phyloP scores from a whole-genome alignment of 495 filamentous ascomycete genomes.

The Geoglossum glabrum region DNA sequence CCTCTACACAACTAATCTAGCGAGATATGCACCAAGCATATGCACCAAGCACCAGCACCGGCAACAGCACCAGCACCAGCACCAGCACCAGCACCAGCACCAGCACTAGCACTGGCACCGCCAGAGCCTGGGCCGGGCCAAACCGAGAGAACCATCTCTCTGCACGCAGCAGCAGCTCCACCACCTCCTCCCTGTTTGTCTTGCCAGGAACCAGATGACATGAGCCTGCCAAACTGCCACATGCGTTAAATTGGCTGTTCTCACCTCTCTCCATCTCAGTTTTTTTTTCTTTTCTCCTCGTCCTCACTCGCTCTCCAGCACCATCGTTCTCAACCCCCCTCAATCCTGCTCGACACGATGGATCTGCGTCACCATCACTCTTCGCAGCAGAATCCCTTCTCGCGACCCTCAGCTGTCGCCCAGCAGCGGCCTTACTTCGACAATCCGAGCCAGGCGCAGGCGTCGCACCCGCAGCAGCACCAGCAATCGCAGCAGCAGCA shows the following conservation, averaged over 20 bases:
- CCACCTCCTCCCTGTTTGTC: not conserved
- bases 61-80: not conserved
- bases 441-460: not conserved
- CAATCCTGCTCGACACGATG: not conserved
- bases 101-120: too few relatives aligned
- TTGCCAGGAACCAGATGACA: not conserved
- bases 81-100: too few relatives aligned
- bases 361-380: not conserved
- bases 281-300: not conserved
- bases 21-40: not conserved
- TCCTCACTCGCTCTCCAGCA: not conserved
- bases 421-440: not conserved
- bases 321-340: not conserved
- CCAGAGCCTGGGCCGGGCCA: too few relatives aligned
- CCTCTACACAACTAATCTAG: not conserved
- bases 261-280: not conserved
- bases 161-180: too few relatives aligned
- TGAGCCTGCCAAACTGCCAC: not conserved
- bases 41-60: too few relatives aligned
- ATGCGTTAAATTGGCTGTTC: not conserved
- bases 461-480: not conserved
- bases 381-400: not conserved
- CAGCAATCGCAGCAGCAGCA: not conserved
- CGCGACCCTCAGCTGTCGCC: not conserved
- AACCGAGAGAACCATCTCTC: too few relatives aligned